These are phyloP conservation scores for Nasturtium officinale DNA, from an alignment of 345 rosid species.

Conservation along the genomic window DNA sequence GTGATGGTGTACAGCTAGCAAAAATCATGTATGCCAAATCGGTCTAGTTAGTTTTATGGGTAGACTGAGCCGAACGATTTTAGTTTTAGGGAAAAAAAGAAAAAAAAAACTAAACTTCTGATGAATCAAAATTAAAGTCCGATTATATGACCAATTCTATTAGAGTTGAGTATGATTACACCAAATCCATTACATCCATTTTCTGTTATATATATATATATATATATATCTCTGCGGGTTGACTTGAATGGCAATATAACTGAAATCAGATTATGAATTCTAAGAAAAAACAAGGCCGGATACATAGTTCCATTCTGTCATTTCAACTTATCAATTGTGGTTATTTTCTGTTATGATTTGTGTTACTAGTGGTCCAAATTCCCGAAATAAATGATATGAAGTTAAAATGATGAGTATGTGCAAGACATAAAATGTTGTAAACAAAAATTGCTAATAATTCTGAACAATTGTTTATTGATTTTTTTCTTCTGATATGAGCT, in stretches of 20 bases:
- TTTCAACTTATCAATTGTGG: conserved; percentile 18
- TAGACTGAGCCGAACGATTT: background rate
- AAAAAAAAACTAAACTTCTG: background rate
- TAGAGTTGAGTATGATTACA: background rate
- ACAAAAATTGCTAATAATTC: background rate
- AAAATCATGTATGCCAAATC: conserved; percentile 1
- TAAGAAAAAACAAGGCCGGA: background rate
- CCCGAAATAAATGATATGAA: background rate
- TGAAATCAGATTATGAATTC: background rate
- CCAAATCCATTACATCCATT: background rate
- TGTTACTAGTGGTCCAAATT: background rate
- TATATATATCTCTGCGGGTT: background rate
- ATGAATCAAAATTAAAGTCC: background rate
- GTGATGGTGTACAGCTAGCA: conserved; percentile 14
- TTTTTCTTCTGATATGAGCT: background rate
- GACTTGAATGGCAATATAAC: background rate
- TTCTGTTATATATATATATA: background rate
- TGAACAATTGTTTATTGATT: background rate
- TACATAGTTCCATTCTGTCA: conserved; percentile 14
- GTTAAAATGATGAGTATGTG: background rate
- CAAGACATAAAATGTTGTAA: background rate
- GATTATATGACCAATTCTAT: background rate
- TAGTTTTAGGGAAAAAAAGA: background rate
- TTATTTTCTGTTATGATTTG: background rate
- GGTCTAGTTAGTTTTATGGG: conserved; percentile 11